phyloP scores from a whole-genome alignment of 257 asterid species.

The Solanum chilense region DNA sequence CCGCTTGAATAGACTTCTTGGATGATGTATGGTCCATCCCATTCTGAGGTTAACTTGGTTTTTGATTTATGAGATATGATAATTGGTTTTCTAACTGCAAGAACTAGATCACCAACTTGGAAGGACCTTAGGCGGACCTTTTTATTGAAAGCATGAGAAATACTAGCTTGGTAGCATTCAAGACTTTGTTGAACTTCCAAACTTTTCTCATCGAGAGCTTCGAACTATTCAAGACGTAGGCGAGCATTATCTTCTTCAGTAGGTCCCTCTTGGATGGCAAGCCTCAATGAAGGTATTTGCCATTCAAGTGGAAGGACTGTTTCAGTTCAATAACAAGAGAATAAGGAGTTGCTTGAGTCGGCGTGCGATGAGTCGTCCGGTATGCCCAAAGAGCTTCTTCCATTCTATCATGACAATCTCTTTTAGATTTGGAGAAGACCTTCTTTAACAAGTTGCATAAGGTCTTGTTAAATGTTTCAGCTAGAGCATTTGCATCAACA shows the following conservation, averaged over 20 bases:
- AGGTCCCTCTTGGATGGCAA: not conserved
- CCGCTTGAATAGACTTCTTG: not conserved
- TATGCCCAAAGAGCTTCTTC: not conserved
- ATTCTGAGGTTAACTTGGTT: not conserved
- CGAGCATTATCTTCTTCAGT: not conserved
- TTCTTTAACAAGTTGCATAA: too few species aligned
- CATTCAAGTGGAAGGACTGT: not conserved
- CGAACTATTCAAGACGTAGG: not conserved
- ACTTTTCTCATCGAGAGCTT: not conserved
- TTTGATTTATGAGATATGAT: not conserved
- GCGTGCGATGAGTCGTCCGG: not conserved
- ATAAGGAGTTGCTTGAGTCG: not conserved
- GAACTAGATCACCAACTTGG: not conserved
- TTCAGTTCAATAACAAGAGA: not conserved
- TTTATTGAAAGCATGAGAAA: not conserved
- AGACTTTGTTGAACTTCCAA: not conserved
- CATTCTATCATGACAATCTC: too few species aligned
- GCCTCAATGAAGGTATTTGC: not conserved
- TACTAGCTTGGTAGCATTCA: not conserved
- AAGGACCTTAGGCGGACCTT: not conserved
- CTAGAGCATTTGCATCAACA: too few species aligned
- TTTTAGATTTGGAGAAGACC: too few species aligned
- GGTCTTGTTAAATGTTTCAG: too few species aligned
- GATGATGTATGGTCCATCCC: not conserved
- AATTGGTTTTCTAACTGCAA: not conserved